These are phyloP conservation scores for Aquilaria malaccensis DNA, from an alignment of 345 rosid genomes.

Conservation along the genomic window DNA sequence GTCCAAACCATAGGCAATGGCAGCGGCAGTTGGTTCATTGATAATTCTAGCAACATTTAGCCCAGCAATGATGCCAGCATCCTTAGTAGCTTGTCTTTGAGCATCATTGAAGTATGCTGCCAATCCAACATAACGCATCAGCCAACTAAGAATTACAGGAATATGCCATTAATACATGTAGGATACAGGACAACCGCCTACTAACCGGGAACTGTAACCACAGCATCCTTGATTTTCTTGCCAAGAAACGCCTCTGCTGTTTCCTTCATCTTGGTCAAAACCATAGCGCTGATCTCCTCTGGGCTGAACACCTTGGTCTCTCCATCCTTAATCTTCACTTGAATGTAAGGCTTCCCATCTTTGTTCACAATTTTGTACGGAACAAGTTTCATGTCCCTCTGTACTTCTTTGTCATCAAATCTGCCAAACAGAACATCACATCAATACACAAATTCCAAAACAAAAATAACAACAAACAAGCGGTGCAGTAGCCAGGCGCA, in stretches of 20 bases:
- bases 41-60: constrained; percentile 95
- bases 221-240: constrained; percentile 98
- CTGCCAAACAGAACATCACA: constrained; percentile 23
- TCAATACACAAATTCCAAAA: background rate
- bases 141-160: background rate
- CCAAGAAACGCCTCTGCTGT: constrained; percentile 98
- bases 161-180: background rate
- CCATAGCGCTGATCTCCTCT: constrained; percentile 94
- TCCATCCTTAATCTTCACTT: constrained; percentile 83
- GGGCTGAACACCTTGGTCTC: constrained; percentile 95
- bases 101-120: constrained; percentile 99
- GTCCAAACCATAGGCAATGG: constrained; percentile 93
- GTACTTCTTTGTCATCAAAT: constrained; percentile 91
- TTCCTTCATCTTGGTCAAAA: constrained; percentile 92
- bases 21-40: constrained; percentile 98
- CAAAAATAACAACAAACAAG: background rate
- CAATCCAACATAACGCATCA: constrained; percentile 9
- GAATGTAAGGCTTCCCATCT: constrained; percentile 95
- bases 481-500: background rate
- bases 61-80: constrained; percentile 92
- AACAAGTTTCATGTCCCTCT: constrained; percentile 82
- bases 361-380: constrained; percentile 89
- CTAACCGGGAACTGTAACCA: constrained; percentile 96
- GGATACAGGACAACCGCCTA: background rate
- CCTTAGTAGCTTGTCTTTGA: constrained; percentile 98